Percentiles rank a stretch among this genome's conserved stretches.
phyloP scores from a whole-genome alignment of 805 yeast genomes.

The Spathaspora hagerdaliae region DNA sequence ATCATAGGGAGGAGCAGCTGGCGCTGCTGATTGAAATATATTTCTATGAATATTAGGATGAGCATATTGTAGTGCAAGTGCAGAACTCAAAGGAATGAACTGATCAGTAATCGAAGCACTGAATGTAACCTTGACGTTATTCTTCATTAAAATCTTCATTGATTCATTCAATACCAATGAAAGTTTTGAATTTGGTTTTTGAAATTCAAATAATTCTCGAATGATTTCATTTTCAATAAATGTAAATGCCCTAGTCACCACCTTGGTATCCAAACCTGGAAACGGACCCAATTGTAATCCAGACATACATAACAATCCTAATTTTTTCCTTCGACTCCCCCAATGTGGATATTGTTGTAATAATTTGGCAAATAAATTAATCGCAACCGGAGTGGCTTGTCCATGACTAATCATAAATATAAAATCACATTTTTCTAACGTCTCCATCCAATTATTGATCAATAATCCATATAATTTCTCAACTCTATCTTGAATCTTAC shows the following conservation, averaged over 20 bases:
- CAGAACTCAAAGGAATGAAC: slow-evolving; percentile 31
- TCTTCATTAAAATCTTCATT: slow-evolving; percentile 15
- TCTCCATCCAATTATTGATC: slow-evolving; percentile 26
- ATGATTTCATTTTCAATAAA: slow-evolving; percentile 32
- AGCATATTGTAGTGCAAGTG: slow-evolving; percentile 22
- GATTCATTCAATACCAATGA: slow-evolving; percentile 16
- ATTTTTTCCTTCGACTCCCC: slow-evolving; percentile 12
- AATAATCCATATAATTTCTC: slow-evolving; percentile 21
- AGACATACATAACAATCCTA: slow-evolving; percentile 34
- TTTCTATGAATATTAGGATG: slow-evolving; percentile 38
- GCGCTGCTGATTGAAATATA: slow-evolving; percentile 15
- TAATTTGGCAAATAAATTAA: slow-evolving; percentile 22
- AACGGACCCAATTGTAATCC: slow-evolving; percentile 32
- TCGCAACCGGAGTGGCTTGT: slow-evolving; percentile 30
- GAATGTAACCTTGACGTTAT: slow-evolving; percentile 33
- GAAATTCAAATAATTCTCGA: slow-evolving; percentile 32
- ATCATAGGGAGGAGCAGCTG: background rate
- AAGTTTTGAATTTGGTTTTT: slow-evolving; percentile 15
- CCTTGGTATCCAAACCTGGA: slow-evolving; percentile 27
- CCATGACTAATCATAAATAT: slow-evolving; percentile 31
- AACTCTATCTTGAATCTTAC: slow-evolving; percentile 27
- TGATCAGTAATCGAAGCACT: slow-evolving; percentile 32
- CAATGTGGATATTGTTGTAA: slow-evolving; percentile 6
- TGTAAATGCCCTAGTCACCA: slow-evolving; percentile 36
- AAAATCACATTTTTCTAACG: slow-evolving; percentile 26